Evolutionary conservation across 2,329 filamentous ascomycete genomes (phyloP).

Genomic region (Fusarium tanahbumbuense): DNA sequence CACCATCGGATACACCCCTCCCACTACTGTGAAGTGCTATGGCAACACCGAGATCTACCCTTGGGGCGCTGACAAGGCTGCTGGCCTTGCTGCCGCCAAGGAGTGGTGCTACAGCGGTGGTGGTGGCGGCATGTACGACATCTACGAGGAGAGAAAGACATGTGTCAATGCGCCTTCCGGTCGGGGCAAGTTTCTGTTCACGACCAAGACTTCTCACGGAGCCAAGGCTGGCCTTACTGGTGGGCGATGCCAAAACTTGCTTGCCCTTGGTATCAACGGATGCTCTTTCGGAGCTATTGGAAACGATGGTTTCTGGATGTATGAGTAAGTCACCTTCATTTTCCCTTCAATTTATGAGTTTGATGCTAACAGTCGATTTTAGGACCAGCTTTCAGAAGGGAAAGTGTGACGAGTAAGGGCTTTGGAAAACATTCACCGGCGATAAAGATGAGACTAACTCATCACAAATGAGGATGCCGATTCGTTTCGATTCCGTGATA

Average conservation of each 20-base stretch:
- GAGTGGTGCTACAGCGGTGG: slow-evolving; percentile 18
- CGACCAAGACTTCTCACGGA: slow-evolving; percentile 16
- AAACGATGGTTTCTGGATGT: slow-evolving; percentile 11
- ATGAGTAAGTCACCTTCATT: background rate
- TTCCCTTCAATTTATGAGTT: fast-evolving
- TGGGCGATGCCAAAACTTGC: background rate
- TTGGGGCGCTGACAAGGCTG: slow-evolving; percentile 24
- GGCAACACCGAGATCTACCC: fast-evolving
- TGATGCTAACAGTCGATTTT: fast-evolving
- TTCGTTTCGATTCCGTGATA: fast-evolving
- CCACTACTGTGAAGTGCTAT: background rate
- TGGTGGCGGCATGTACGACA: background rate
- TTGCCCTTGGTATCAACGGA: background rate
- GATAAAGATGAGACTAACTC: background rate
- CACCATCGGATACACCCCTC: slow-evolving; percentile 8
- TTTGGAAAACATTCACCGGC: fast-evolving
- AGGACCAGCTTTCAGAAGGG: background rate
- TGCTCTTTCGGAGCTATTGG: slow-evolving; percentile 1
- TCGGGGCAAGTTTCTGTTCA: slow-evolving; percentile 18
- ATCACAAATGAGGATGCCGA: fast-evolving
- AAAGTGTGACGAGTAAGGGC: background rate
- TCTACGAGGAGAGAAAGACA: background rate
- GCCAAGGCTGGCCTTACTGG: background rate
- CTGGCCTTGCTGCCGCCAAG: background rate
- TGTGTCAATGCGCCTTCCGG: slow-evolving; percentile 19